phyloP scores from a whole-genome alignment of 345 rosid species.

The Eucalyptus dawsonii region DNA sequence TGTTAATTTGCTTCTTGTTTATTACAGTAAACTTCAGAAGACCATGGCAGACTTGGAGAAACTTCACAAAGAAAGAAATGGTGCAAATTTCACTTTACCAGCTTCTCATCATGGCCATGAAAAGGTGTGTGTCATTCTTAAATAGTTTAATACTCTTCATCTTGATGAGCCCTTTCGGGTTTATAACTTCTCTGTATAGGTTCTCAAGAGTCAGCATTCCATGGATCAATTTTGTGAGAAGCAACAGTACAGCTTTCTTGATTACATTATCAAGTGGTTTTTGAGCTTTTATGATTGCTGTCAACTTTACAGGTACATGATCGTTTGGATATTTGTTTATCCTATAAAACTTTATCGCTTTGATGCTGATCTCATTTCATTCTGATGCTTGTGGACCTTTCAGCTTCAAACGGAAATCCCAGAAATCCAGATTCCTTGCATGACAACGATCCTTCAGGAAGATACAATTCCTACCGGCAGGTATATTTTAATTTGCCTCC shows the following conservation, averaged over 20 bases:
- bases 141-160: background rate
- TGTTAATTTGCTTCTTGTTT: background rate
- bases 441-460: conserved; percentile 54
- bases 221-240: conserved; percentile 51
- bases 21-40: background rate
- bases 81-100: background rate
- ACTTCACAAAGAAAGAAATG: background rate
- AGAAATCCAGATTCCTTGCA: background rate
- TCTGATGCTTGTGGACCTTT: background rate
- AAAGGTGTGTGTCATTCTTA: background rate
- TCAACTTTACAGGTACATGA: conserved; percentile 57
- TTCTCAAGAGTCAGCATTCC: conserved; percentile 49
- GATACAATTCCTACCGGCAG: conserved; percentile 60
- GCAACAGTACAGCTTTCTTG: conserved; percentile 55
- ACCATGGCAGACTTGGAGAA: background rate
- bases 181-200: conserved; percentile 7
- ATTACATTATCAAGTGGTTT: conserved; percentile 66
- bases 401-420: background rate
- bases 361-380: background rate
- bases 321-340: background rate
- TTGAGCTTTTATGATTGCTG: conserved; percentile 58
- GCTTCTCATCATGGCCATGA: background rate
- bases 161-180: background rate
- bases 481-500: conserved; percentile 3
- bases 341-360: background rate